These are phyloP conservation scores for Russula earlei DNA, from an alignment of 768 basidiomycete species.

Conservation along the genomic window DNA sequence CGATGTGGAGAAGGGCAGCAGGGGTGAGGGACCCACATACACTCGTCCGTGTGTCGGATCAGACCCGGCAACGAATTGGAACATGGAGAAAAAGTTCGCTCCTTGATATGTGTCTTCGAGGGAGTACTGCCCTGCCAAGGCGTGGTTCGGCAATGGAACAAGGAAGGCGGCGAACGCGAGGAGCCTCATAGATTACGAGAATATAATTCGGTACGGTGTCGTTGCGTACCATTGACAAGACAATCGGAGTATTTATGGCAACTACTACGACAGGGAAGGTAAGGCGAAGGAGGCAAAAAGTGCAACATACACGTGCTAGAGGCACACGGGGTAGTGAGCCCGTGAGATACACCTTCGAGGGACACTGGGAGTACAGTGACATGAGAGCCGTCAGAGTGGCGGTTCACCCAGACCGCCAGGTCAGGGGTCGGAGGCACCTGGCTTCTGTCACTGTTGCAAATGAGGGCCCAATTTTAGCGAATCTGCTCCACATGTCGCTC, in stretches of 20 bases:
- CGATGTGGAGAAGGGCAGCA: too few relatives aligned
- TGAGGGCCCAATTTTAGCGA: too few relatives aligned
- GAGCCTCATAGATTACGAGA: not conserved
- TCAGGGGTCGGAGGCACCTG: too few relatives aligned
- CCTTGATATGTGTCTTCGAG: slow-evolving; percentile 38
- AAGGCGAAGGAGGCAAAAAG: not conserved
- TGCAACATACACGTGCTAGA: not conserved
- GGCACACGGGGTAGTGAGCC: too few relatives aligned
- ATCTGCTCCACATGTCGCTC: too few relatives aligned
- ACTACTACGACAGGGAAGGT: not conserved
- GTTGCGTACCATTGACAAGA: too few relatives aligned
- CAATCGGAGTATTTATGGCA: not conserved
- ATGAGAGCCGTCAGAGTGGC: too few relatives aligned
- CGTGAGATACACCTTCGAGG: too few relatives aligned
- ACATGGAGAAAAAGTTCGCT: slow-evolving; percentile 40
- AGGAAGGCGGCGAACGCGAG: not conserved
- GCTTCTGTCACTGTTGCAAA: too few relatives aligned
- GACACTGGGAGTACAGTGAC: too few relatives aligned
- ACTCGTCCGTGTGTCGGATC: slow-evolving; percentile 65
- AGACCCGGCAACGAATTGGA: slow-evolving; percentile 38
- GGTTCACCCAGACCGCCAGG: too few relatives aligned
- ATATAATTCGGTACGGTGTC: not conserved
- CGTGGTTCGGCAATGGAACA: not conserved
- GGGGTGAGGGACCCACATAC: slow-evolving; percentile 29
- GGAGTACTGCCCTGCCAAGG: slow-evolving; percentile 26